Evolutionary conservation across 169 alveolate species (phyloP), one percentile per base, ranked within the genome.

Genomic region (Plasmodium knowlesi): DNA sequence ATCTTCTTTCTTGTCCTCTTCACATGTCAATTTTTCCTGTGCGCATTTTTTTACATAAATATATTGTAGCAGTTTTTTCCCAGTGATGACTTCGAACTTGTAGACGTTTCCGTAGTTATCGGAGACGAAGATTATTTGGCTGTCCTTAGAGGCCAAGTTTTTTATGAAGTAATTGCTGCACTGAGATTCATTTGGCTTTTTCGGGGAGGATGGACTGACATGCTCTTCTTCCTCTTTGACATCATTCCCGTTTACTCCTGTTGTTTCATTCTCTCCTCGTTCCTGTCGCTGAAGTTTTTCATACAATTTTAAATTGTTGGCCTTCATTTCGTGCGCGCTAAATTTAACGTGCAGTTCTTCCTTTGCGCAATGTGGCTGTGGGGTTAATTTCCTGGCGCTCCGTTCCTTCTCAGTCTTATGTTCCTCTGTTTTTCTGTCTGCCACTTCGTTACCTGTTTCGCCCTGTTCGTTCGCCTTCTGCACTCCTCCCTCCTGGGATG

Each of bases 81-180:
- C 97, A 37, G 97, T 96, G 37, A 92, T 30, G 28, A 96, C 84
- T 92, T 90, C 94, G 25, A 96, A 79, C 34, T 92, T 61, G 46
- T 95, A 96, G 6, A 96, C 93, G 37, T 93, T 80, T 12, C 97
- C 97, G 71, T 92, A 85, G 83, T 95, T 96, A 72, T 96, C 97
- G 19, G 96, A 83, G 12, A 95, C 94, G 84, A 88, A 85, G 57
- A 96, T 78, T 76, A 72, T 88, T 28, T 95, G 94, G 34, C 83
- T 81, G 84, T 95, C 96, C 73, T 84, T 61, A 28, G 81, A 19
- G 28, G 76, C 71, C 14, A 83, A 37, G n/a, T 74, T 70, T 57
- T 72, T 83, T 90, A 86, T 54, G 16, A 61, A 72, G 74, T 74
- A 90, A 39, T 72, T 50, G 54, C 90, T 85, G n/a, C 86, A 37